Base-by-base conservation (phyloP, 1,284 basidiomycete genomes). In the Grifola frondosa region DNA sequence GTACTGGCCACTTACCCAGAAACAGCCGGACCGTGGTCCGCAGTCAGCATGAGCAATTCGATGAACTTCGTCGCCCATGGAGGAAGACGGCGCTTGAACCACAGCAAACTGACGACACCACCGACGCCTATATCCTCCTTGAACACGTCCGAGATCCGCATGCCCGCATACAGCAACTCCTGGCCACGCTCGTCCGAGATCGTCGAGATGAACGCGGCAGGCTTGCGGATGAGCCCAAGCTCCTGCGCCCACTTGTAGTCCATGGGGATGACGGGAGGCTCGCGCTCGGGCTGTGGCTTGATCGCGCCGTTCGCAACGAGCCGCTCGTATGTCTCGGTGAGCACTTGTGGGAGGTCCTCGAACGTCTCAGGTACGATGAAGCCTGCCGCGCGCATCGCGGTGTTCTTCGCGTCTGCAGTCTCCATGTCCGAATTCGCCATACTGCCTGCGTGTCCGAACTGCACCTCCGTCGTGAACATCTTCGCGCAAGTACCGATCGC, bases 191-290 rank as follows among this genome's bases (percentile, higher is more conserved):
- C 97, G 73, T 99, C 97, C 47, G 94, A 97, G 71, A 99, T 99
- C 56, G 97, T 98, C 40, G 95, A 97, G 76, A 99, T 98, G 80
- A 99, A 99, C 11, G 96, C 94, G 32, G 96, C 95, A 30, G 96
- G 96, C 76, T 98, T 98, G 64, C 96, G 88, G 68, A 99, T 95
- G 67, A 98, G 86, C 47, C 96, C 96, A 46, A 98, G 87, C 74
- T 98, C 96, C 76, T 91, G 87, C 32, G 96, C 96, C 96, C 96
- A 98, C 78, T 98, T 97, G 88, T 98, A 99, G 76, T 99, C 96
- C 91, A 98, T 96, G 21, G 96, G 96, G 66, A 98, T 98, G 53
- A 91, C 84, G 17, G 96, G 96, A 23, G 95, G 93, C 30, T 94
- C 89, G 46, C 85, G 76, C 75, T 98, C 96, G 38, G 74, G 57